These are phyloP conservation scores for Camellia granthamiana DNA, from an alignment of 148 eudicot genomes.

Conservation along the genomic window DNA sequence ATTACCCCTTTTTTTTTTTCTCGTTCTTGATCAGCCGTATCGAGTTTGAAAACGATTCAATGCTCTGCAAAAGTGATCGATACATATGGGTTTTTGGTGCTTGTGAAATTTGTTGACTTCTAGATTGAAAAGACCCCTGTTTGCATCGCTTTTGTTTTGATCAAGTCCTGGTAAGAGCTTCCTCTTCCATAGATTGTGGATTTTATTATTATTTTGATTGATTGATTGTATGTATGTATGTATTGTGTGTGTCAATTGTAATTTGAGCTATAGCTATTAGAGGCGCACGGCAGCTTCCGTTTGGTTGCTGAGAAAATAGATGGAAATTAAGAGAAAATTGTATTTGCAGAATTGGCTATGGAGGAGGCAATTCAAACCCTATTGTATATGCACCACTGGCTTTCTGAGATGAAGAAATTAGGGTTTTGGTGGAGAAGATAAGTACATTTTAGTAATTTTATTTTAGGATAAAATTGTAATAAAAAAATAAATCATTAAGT, in stretches of 20 bases:
- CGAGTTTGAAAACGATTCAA: neutral
- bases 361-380: no score
- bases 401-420: no score
- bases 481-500: no score
- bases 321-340: neutral
- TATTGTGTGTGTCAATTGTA: neutral
- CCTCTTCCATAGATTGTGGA: neutral
- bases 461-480: no score
- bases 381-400: no score
- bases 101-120: neutral
- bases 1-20: neutral
- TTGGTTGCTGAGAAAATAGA: slow-evolving; percentile 3
- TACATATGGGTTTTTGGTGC: neutral
- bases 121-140: neutral
- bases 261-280: neutral
- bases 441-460: no score
- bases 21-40: neutral
- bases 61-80: neutral
- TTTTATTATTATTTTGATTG: neutral
- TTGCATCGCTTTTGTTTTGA: neutral
- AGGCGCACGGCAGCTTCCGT: neutral
- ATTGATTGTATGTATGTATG: neutral
- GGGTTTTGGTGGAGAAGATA: no score
- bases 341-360: no score
- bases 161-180: neutral